A percentile compares a stretch with the other conserved stretches of the same genome.
phyloP scores from a whole-genome alignment of 2,329 filamentous ascomycete species.

The Aspergillus oerlinghausenensis region DNA sequence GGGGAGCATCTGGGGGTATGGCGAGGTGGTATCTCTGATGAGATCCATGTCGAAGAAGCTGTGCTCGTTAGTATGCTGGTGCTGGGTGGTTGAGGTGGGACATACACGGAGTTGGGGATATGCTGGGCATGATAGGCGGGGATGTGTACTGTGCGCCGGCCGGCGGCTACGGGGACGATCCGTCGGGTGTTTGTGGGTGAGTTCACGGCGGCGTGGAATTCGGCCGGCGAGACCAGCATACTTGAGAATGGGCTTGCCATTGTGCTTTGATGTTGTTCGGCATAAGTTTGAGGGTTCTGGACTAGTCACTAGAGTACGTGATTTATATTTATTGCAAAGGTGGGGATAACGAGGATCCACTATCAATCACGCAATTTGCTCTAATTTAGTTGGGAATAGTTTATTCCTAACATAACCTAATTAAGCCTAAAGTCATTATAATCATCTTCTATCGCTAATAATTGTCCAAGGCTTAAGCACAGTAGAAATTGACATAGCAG shows the following conservation, averaged over 20 bases:
- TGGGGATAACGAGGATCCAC: background rate
- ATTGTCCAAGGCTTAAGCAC: background rate
- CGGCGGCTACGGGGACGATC: conserved; percentile 23
- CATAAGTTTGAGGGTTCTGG: background rate
- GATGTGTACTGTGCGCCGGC: conserved; percentile 9
- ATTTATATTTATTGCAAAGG: background rate
- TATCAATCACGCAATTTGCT: background rate
- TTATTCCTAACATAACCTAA: background rate
- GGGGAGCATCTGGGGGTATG: conserved; percentile 28
- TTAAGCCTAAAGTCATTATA: background rate
- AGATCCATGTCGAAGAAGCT: conserved; percentile 29
- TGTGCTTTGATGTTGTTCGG: background rate
- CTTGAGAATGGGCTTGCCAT: conserved; percentile 5
- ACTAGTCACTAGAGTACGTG: background rate
- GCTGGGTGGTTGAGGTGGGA: background rate
- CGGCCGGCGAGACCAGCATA: conserved; percentile 10
- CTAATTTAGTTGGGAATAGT: background rate
- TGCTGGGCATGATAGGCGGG: conserved; percentile 14
- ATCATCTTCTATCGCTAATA: too few relatives aligned
- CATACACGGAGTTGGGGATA: conserved; percentile 23
- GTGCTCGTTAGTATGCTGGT: background rate
- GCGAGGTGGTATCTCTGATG: conserved; percentile 16
- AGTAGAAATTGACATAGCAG: conserved; percentile 13
- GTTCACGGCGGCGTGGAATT: conserved; percentile 8
- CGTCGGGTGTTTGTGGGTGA: conserved; percentile 4